Conservation (phyloP, 306 rosid genomes). For the Ziziphus jujuba region DNA sequence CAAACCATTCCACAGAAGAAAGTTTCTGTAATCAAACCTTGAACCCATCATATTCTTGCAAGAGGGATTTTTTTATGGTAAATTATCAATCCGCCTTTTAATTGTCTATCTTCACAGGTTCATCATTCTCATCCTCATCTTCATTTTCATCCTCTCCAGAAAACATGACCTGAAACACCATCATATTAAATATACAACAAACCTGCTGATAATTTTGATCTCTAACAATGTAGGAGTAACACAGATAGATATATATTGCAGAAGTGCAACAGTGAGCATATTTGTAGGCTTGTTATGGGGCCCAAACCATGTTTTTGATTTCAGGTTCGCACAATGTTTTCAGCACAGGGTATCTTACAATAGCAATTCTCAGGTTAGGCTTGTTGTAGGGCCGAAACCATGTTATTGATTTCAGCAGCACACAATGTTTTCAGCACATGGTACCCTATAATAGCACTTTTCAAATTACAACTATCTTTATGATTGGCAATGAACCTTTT, state of each 20-base stretch:
- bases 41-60: background rate
- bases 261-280: background rate
- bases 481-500: too few relatives aligned
- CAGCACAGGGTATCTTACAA: background rate
- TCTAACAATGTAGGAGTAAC: background rate
- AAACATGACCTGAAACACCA: background rate
- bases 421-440: too few relatives aligned
- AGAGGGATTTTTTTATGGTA: background rate
- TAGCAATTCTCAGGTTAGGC: background rate
- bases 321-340: background rate
- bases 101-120: background rate
- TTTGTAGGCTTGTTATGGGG: background rate
- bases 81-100: background rate
- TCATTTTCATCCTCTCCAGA: background rate
- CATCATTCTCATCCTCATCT: constrained; percentile 6
- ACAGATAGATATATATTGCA: background rate
- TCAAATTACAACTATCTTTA: too few relatives aligned
- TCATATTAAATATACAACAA: background rate
- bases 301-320: background rate
- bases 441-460: too few relatives aligned
- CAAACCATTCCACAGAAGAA: background rate
- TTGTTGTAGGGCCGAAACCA: too few relatives aligned
- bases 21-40: background rate
- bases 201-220: background rate
- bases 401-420: too few relatives aligned